Percentiles rank a stretch among this genome's conserved stretches.
Evolutionary conservation across 2,329 filamentous ascomycete genomes (phyloP).

Genomic region (Aspergillus sergii): DNA sequence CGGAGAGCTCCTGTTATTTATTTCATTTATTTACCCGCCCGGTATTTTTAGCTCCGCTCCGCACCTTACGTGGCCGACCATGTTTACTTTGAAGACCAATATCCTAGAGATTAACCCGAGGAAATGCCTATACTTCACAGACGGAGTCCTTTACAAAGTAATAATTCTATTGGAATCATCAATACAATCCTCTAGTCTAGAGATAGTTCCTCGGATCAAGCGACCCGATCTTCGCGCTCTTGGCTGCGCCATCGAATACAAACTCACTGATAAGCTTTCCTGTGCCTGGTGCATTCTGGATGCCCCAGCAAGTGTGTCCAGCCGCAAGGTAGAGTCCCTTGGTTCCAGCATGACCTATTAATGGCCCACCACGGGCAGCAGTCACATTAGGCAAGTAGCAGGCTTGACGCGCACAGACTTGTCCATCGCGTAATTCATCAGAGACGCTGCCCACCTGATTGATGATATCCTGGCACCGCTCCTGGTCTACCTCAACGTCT

Average conservation of each 20-base stretch:
- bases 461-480: slow-evolving; percentile 80
- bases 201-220: slow-evolving; percentile 68
- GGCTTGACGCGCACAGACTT: slow-evolving; percentile 77
- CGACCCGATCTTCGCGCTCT: slow-evolving; percentile 66
- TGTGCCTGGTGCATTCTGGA: slow-evolving; percentile 91
- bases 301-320: slow-evolving; percentile 97
- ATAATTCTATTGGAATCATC: not conserved
- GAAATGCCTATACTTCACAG: not conserved
- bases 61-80: slow-evolving; percentile 37
- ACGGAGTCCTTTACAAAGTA: not conserved
- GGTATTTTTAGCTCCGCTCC: slow-evolving; percentile 25
- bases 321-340: slow-evolving; percentile 78
- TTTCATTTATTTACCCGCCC: slow-evolving; percentile 9
- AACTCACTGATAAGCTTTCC: slow-evolving; percentile 79
- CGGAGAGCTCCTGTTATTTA: slow-evolving; percentile 15
- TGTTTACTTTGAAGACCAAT: not conserved
- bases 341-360: slow-evolving; percentile 75
- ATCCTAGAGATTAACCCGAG: not conserved
- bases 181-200: slow-evolving; percentile 19
- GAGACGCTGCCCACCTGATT: slow-evolving; percentile 68
- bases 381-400: slow-evolving; percentile 86
- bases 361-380: slow-evolving; percentile 62
- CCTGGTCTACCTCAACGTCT: slow-evolving; percentile 72
- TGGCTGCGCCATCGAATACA: slow-evolving; percentile 71
- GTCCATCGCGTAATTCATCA: slow-evolving; percentile 64